Evolutionary conservation across 78 protist genomes (phyloP), one percentile per base, ranked within the genome.

Genomic region (Diacronema lutheri): DNA sequence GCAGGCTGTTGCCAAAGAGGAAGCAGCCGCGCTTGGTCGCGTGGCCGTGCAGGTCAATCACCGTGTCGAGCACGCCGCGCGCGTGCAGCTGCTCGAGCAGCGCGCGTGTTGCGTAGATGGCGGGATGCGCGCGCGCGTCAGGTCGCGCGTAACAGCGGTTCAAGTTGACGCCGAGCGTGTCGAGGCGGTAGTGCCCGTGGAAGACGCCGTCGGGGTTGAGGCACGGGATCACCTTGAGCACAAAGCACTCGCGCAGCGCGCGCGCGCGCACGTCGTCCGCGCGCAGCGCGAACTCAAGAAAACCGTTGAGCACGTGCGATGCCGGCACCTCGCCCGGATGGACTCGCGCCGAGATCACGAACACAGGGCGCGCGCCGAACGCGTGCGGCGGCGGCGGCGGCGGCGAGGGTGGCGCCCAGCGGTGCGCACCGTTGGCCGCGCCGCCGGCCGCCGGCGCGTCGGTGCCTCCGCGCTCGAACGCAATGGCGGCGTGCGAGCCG

Each of bases 281-380:
- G 69, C 71, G 44, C 38, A 73, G 66, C 26, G 83, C 13, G 69
- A 83, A 77, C 10, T 44, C 38, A n/a, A 89, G 25, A 31, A 85
- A 37, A 10, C 92, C 79, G 29, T 81, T 29, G 55, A 61, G 41
- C 33, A 86, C 78, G n/a, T 40, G 56, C 38, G 90, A 77, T 0
- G 85, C 61, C 23, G 90, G 84, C 37, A 50, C 38, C 78, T 89
- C 92, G 57, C 92, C 92, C 0, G 92, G 92, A 56, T 89, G 92
- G 23, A 89, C 92, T 0, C 90, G 23, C 55, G 90, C 84, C 25
- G 81, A 14, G 61, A 86, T 1, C 13, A 86, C 2, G 44, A 79
- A 35, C 9, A 68, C 57, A 5, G 9, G 23, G 71, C 74, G 69
- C 40, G 13, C 69, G 4, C 19, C 68, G 37, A 83, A 83, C 40